Evolutionary conservation across 2,329 filamentous ascomycete species (phyloP), one percentile per base, ranked within the genome.

Genomic region (Scedosporium boydii): DNA sequence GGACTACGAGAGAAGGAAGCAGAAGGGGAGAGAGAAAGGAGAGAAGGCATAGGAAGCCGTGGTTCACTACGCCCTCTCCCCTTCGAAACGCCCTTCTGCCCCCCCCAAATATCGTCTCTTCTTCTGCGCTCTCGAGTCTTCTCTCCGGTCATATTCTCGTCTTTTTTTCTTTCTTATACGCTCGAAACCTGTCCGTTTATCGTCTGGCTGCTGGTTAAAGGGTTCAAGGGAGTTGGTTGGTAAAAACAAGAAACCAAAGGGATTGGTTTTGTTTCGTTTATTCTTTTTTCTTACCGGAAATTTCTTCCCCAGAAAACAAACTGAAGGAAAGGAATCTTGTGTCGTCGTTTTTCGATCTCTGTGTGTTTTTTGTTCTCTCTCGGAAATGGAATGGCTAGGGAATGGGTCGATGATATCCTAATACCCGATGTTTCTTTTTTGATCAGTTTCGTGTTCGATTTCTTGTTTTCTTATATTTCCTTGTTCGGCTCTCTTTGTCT

Each of bases 261-360:
- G 46, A 29, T 62, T 62, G 53, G 60, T 51, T 58, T 44, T 62
- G 12, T 21, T 29, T 42, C 18, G 29, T n/a, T n/a, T 27, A 3
- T 38, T 16, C 14, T 14, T 62, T 62, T 56, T 29, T 26, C 56
- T 34, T 44, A n/a, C 34, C 34, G 34, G 34, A 38, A 3, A 12
- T 38, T 38, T 38, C 34, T 14, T 38, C 34, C 9, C 34, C 2
- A 12, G 10, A 38, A 38, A 38, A 38, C 34, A 14, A 34, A 38
- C 10, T 14, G 9, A 38, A 38, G 34, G 34, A 38, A 38, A 38
- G 34, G 34, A 38, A 38, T 38, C 34, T 38, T 12, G 18, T 51
- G 18, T 57, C 42, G 42, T 62, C 58, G 10, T 51, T 56, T 58
- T 62, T 38, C 51, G 56, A 44, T 29, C 42, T 38, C 44, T 21